Base-by-base conservation (phyloP, 2,329 filamentous ascomycete species). In the Endoconidiophora polonica region DNA sequence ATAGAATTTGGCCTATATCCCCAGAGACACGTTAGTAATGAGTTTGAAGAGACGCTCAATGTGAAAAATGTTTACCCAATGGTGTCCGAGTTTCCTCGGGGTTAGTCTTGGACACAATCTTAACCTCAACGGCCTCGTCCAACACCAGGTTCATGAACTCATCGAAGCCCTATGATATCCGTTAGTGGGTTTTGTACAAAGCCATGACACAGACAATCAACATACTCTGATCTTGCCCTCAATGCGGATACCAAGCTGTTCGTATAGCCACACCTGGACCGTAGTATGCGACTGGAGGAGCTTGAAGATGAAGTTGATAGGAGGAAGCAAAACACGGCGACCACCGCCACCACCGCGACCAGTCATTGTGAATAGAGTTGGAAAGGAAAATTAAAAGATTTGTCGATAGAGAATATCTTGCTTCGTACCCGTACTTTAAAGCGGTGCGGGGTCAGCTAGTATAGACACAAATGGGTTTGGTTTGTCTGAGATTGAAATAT, bases 61-160 rank as follows among this genome's bases (percentile, higher is more conserved):
- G 37, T 26, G 46, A 6, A 1, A 14, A 36, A 73, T 55, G 5
- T 29, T 29, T 73, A 94, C 88, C 90, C 48, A 95, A 65, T 41
- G 79, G 72, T 65, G 85, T 79, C 63, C 88, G 76, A 57, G 77
- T 79, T 67, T 93, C 88, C 57, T 81, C 78, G 40, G 72, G 64
- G 58, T 84, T 81, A 14, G 77, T 79, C 71, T 93, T 94, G 55
- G 83, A 87, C 50, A 85, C 72, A 61, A 86, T 76, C 64, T 81
- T 84, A 42, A 98, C 87, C 67, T 96, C 90, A 52, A 95, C 79
- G 26, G 91, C 91, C 59, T 98, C 87, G 61, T 98, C 91, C 57
- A 94, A 76, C 38, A 96, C 91, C 46, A 98, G 72, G 69, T 98
- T 98, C 88, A 98, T 95, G 69, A 96, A 98, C 66, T 98, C 91